Evolutionary conservation across 805 yeast genomes (phyloP), one percentile per base, ranked within the genome.

Genomic region (Lipomyces spencermartinsiae): DNA sequence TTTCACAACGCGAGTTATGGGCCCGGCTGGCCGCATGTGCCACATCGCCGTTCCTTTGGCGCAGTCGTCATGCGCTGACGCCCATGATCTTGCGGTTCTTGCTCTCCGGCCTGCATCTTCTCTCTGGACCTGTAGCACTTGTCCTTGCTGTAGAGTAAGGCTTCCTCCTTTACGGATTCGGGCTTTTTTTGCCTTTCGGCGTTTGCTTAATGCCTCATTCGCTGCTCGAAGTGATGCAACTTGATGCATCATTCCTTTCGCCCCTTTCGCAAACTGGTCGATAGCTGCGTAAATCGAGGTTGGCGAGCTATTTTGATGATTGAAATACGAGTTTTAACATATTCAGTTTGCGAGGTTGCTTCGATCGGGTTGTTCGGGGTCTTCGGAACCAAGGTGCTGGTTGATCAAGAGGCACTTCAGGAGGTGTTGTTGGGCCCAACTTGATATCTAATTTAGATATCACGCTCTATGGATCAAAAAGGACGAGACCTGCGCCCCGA

Each of bases 271-370:
- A 22, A 51, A 7, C 25, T 51, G 55, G 31, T 51, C 55, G 55
- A 51, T 51, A 51, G 55, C 55, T 19, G 25, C 25, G 25, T 51
- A 51, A 16, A 51, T 51, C 31, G 55, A 51, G 9, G 55, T 51
- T 51, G 55, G 55, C 25, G 55, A 51, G 55, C 55, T 51, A 19
- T 51, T 19, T 16, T 51, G 55, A 51, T 51, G 55, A 51, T 25
- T 22, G 29, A 25, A 16, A 51, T 51, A 7, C 55, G 55, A 51
- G 4, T 19, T 25, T 51, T 51, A 9, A 51, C 31, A 51, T 22
- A 51, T 7, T 51, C 31, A 7, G 55, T 22, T 19, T 51, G 5
- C 53, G 14, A 46, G 14, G n/a, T n/a, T n/a, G n/a, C 22, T 10
- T 6, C 53, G 6, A 5, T 4, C 22, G 53, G 14, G 14, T 46